A percentile compares a stretch with the other conserved stretches of the same genome.
phyloP scores from a whole-genome alignment of 2,329 filamentous ascomycete species.

The Cercospora sesami region DNA sequence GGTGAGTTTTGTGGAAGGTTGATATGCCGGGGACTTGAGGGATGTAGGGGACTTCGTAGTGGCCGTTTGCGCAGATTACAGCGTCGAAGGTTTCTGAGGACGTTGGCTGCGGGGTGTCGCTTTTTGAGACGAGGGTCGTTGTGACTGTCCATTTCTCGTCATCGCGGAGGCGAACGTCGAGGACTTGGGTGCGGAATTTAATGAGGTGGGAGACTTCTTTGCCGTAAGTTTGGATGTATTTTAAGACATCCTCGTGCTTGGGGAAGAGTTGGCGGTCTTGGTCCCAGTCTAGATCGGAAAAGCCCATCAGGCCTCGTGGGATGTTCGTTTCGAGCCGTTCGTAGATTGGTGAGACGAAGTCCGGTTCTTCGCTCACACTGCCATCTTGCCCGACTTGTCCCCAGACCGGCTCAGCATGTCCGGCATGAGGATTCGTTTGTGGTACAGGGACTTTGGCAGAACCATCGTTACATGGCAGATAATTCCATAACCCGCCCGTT shows the following conservation, averaged over 20 bases:
- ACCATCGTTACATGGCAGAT: slow-evolving; percentile 55
- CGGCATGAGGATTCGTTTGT: slow-evolving; percentile 63
- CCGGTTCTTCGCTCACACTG: slow-evolving; percentile 44
- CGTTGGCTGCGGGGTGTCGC: slow-evolving; percentile 33
- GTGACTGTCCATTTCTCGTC: slow-evolving; percentile 60
- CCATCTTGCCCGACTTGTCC: slow-evolving; percentile 26
- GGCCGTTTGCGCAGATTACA: slow-evolving; percentile 50
- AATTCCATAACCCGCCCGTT: slow-evolving; percentile 85
- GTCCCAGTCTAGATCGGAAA: slow-evolving; percentile 60
- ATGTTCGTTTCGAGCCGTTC: slow-evolving; percentile 83
- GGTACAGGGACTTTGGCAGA: slow-evolving; percentile 57
- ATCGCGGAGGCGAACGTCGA: slow-evolving; percentile 51
- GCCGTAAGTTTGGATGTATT: slow-evolving; percentile 73
- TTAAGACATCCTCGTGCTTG: slow-evolving; percentile 65
- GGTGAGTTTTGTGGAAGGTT: slow-evolving; percentile 44
- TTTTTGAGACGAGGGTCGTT: slow-evolving; percentile 39
- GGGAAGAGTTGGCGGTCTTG: slow-evolving; percentile 71
- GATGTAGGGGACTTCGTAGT: slow-evolving; percentile 51
- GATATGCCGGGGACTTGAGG: slow-evolving; percentile 45
- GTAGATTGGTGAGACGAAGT: slow-evolving; percentile 84
- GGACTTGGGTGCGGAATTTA: slow-evolving; percentile 68
- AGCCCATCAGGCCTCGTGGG: slow-evolving; percentile 71
- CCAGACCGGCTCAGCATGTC: slow-evolving; percentile 64
- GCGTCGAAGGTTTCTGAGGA: slow-evolving; percentile 56
- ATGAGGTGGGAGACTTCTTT: slow-evolving; percentile 67